Evolutionary conservation across 345 rosid genomes (phyloP), one percentile per base, ranked within the genome.

Genomic region (Populus pruinosa): DNA sequence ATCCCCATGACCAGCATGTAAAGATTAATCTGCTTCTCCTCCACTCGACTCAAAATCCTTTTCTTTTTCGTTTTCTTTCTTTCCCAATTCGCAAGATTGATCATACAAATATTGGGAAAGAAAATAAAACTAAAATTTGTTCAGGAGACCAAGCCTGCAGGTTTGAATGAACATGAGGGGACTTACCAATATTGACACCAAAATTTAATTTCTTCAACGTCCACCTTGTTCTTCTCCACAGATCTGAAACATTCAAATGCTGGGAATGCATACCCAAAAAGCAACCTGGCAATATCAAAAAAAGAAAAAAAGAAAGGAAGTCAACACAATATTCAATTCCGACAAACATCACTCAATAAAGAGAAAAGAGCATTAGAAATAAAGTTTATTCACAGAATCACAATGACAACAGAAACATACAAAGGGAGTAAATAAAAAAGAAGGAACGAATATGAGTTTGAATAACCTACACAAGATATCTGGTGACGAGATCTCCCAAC

Each of bases 101-200:
- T 11, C 29, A 59, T 12, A 25, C 0, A 9, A 2, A 1, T 59
- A 8, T 2, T 20, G 61, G 11, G 61, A 55, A 55, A 7, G 18
- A 55, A 12, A 2, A 69, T 62, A 1, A 18, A 9, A 41, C 43
- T 43, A 1, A 41, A 6, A 18, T 5, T 36, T 73, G 11, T n/a
- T 10, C 6, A 36, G 23, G 41, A 8, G 43, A 21, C 41, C 49
- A 68, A 7, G 31, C n/a, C 64, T 59, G 64, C 11, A 6, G 76
- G 47, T 6, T 38, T 12, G 70, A 43, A 39, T 29, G 44, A 39
- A 9, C 0, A 27, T 7, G 38, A 7, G 20, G 38, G 77, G 36
- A 11, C 80, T 83, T 84, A 93, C 99, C 99, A 96, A 75, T 96
- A 93, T 84, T 93, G 91, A 77, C 99, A 93, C 99, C 99, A 96